Base-by-base conservation (phyloP, 1,284 basidiomycete species). In the Leccinum angustisporum region DNA sequence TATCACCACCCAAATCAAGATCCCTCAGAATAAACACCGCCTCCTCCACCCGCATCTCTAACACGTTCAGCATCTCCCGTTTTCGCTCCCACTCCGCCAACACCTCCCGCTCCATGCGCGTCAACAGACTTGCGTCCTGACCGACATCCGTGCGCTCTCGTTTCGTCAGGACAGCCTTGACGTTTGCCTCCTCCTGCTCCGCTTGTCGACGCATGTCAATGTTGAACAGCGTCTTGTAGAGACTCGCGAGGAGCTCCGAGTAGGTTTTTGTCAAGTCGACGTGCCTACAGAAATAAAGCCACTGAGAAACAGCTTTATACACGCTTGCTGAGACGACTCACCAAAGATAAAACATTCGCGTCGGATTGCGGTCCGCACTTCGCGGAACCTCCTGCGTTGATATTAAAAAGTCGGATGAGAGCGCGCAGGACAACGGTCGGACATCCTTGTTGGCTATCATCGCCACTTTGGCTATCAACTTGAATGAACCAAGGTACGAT, bases 371-470 rank as follows among this genome's bases (percentile, higher is more conserved):
- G 71, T 95, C 92, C 21, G 90, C 88, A 65, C 87, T 92, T 75
- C 91, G 91, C 3, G 95, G 90, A 6, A 97, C 90, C 74, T 97
- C 95, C 78, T 96, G 94, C 13, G 91, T 90, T 69, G 92, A 93
- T 68, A 97, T 87, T 58, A 97, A 75, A 31, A 86, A 88, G 69
- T 95, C 88, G 9, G 87, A 83, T 8, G 92, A 87, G 59, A 99
- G 83, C 2, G 88, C 85, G 10, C 91, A 85, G 59, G 98, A 82
- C 48, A 95, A 77, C 46, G 90, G 88, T 55, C 97, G 87, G 56
- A 94, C 90, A 68, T 96, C 92, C 72, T 93, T 93, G 40, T 91
- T 83, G 1, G 93, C 86, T 79, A 98, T 90, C 87, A 99, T 94
- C 5, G 94, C 94, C 53, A 92, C 82, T 76, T 97, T 97, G 21